Base-by-base conservation (phyloP, 345 rosid species). In the Psidium friedrichsthalianum region DNA sequence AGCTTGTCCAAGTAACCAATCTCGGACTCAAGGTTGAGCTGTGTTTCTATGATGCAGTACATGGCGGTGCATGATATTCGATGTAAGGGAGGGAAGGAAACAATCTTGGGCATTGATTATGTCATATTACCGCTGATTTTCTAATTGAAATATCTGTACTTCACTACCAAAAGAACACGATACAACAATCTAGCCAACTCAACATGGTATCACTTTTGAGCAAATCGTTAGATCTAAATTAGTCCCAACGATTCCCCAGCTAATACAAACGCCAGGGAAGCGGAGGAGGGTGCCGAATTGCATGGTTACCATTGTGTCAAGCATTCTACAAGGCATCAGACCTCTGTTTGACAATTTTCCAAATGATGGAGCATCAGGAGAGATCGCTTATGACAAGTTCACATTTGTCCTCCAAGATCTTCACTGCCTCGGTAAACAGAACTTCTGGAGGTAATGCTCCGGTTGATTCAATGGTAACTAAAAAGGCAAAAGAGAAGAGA, bases 401-500 rank as follows among this genome's bases (percentile, higher is more conserved):
- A 9, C 97, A 95, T 84, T 97, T 97, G 56, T 92, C 93, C 91
- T 96, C 98, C 90, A 96, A 90, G 86, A 94, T 91, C 92, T 94
- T 95, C 90, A 95, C 98, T 20, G 99, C 98, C 91, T 96, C 98
- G 0, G 96, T 94, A 84, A 95, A 96, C 84, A 96, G 88, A 53
- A 89, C 93, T 55, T 97, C 95, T 8, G 99, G 98, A 85, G 95
- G 94, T 87, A 93, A 89, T 83, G 95, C 92, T 86, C 98, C 99
- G 1, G 96, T 93, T 22, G 98, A 97, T 92, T 97, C 98, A 25
- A 97, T 93, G 0, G 91, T 95, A 88, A 97, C 99, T 97, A 87
- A 32, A 56, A 83, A n/a, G n/a, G 85, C n/a, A 56, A 49, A 83
- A 55, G 22, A 85, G 21, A 83, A 55, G 22, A 85, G 21, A 44